These are phyloP conservation scores for Candida maesae DNA, from an alignment of 805 yeast genomes.

Conservation along the genomic window DNA sequence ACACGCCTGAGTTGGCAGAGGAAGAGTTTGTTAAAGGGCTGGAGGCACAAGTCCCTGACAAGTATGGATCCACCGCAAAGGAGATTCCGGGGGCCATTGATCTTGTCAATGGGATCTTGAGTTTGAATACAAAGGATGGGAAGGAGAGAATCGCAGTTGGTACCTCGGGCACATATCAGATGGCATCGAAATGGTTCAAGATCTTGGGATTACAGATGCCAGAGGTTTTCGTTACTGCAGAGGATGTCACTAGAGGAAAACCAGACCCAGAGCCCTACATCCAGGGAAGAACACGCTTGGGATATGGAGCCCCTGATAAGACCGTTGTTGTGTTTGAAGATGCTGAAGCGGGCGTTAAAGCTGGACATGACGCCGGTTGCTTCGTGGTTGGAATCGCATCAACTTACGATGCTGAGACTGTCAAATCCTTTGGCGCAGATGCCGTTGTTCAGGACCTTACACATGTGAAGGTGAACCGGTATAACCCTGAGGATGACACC, in stretches of 20 bases:
- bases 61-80: slow-evolving; percentile 65
- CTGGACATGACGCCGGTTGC: slow-evolving; percentile 84
- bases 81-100: slow-evolving; percentile 75
- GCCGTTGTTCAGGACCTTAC: slow-evolving; percentile 71
- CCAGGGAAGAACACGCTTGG: slow-evolving; percentile 43
- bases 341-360: slow-evolving; percentile 83
- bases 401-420: slow-evolving; percentile 63
- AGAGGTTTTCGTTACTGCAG: slow-evolving; percentile 75
- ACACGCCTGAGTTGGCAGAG: slow-evolving; percentile 69
- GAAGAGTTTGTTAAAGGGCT: slow-evolving; percentile 57
- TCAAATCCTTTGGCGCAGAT: slow-evolving; percentile 72
- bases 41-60: slow-evolving; percentile 69
- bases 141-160: slow-evolving; percentile 77
- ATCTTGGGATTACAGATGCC: slow-evolving; percentile 61
- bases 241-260: slow-evolving; percentile 73
- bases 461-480: slow-evolving; percentile 54
- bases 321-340: slow-evolving; percentile 75
- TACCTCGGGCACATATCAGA: slow-evolving; percentile 73
- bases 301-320: slow-evolving; percentile 30
- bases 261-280: slow-evolving; percentile 85
- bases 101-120: slow-evolving; percentile 45
- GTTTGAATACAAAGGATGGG: slow-evolving; percentile 30
- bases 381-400: slow-evolving; percentile 80
- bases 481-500: slow-evolving; percentile 38
- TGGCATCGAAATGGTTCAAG: slow-evolving; percentile 78